These are phyloP conservation scores for Syzygium aromaticum DNA, from an alignment of 345 rosid species.

Conservation along the genomic window DNA sequence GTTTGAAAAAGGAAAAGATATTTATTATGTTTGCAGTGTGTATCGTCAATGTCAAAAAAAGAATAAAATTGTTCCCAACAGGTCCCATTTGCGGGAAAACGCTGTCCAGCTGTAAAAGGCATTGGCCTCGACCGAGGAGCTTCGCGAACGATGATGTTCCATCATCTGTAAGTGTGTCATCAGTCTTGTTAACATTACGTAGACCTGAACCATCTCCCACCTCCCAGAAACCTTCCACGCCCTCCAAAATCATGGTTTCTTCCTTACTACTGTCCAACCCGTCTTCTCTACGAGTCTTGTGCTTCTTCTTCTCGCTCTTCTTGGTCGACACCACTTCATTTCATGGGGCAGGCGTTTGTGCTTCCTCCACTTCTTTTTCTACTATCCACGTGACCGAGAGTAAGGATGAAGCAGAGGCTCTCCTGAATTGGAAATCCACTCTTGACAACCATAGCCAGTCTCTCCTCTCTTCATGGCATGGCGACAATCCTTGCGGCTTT, in stretches of 20 bases:
- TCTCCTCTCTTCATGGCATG: not conserved
- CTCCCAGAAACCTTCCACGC: too few species aligned
- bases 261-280: not conserved
- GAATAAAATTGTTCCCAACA: accelerated
- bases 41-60: too few species aligned
- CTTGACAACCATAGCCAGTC: not conserved
- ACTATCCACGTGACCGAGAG: not conserved
- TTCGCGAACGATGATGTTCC: not conserved
- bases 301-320: not conserved
- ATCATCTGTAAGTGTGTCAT: not conserved
- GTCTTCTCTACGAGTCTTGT: not conserved
- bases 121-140: not conserved
- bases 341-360: not conserved
- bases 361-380: too few species aligned
- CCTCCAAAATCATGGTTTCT: not conserved
- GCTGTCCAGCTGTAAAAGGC: accelerated
- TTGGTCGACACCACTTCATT: not conserved
- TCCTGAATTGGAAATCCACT: not conserved
- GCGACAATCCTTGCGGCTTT: not conserved
- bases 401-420: not conserved
- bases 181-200: too few species aligned
- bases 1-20: too few species aligned
- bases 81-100: not conserved
- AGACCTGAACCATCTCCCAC: not conserved
- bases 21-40: too few species aligned